Conservation (phyloP, 2,329 filamentous ascomycete species). For the Epichloe glyceriae region DNA sequence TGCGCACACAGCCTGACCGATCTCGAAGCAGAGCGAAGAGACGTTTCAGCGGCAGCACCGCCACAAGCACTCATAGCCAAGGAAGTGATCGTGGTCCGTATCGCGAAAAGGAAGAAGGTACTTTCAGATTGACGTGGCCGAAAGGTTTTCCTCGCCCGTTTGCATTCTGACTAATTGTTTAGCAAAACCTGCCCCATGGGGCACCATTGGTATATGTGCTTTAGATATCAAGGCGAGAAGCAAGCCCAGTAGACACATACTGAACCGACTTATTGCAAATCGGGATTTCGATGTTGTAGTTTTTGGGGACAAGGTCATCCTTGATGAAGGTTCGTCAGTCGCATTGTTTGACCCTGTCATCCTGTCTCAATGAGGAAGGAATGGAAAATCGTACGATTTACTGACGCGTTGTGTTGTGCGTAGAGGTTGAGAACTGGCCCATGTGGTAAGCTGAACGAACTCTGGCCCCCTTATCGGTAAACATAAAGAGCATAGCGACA, state of each 20-base stretch:
- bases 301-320: slow-evolving; percentile 96
- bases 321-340: slow-evolving; percentile 62
- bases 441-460: slow-evolving; percentile 47
- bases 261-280: slow-evolving; percentile 82
- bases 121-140: background rate
- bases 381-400: background rate
- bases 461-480: slow-evolving; percentile 17
- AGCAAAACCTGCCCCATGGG: slow-evolving; percentile 46
- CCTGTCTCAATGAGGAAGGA: background rate
- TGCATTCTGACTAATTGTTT: slow-evolving; percentile 15
- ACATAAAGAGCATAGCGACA: slow-evolving; percentile 20
- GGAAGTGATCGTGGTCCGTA: slow-evolving; percentile 52
- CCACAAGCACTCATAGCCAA: slow-evolving; percentile 68
- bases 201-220: slow-evolving; percentile 83
- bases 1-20: slow-evolving; percentile 36
- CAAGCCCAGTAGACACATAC: slow-evolving; percentile 91
- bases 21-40: slow-evolving; percentile 60
- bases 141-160: background rate
- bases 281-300: slow-evolving; percentile 93
- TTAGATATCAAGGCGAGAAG: slow-evolving; percentile 91
- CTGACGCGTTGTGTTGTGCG: background rate
- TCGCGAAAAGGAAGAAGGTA: slow-evolving; percentile 45
- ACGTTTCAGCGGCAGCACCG: slow-evolving; percentile 69
- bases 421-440: slow-evolving; percentile 91
- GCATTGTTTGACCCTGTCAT: background rate